Evolutionary conservation across 768 basidiomycete species (phyloP), one percentile per base, ranked within the genome.

Genomic region (Pleurotus tuber-regium): DNA sequence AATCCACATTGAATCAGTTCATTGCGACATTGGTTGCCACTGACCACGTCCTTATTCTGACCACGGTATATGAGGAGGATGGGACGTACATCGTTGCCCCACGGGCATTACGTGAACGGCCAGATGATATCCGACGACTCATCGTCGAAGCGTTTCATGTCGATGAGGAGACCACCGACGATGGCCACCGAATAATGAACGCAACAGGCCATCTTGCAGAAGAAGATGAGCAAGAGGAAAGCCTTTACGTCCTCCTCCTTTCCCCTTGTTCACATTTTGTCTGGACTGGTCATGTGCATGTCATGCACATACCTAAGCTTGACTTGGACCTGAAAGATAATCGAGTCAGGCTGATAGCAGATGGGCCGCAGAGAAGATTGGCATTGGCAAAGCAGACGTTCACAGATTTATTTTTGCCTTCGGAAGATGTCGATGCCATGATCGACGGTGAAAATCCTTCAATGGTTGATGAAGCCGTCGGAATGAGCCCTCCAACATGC

Each of bases 1-100:
- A 82, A 50, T 71, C 86, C 30, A 76, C 86, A 36, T 71, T 95
- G 52, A 87, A 89, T 46, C 75, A 76, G n/a, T 89, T 96, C 66
- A 88, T 98, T 49, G 73, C 83, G 19, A 75, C 79, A 9, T 77
- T 99, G 6, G 83, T 89, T 18, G 82, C 86, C 26, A 86, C 92
- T 5, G 92, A 90, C 56, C 95, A 98, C 65, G 87, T 94, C 69
- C 83, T 99, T 52, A 90, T 99, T 39, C 96, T 97, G 67, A 97
- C 96, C 1, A 82, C 86, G 48, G 71, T 70, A 4, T 87, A 88
- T 65, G 93, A 96, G 66, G 84, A 87, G 59, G 87, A 96, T n/a
- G 93, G 92, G 4, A 83, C 87, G 9, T 99, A 98, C 64, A 83
- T 98, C 54, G 75, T 99, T 50, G 96, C 91, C 6, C 84, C 91